Evolutionary conservation across 2,329 filamentous ascomycete species (phyloP), one percentile per base, ranked within the genome.

Genomic region (Nigrospora osmanthi): DNA sequence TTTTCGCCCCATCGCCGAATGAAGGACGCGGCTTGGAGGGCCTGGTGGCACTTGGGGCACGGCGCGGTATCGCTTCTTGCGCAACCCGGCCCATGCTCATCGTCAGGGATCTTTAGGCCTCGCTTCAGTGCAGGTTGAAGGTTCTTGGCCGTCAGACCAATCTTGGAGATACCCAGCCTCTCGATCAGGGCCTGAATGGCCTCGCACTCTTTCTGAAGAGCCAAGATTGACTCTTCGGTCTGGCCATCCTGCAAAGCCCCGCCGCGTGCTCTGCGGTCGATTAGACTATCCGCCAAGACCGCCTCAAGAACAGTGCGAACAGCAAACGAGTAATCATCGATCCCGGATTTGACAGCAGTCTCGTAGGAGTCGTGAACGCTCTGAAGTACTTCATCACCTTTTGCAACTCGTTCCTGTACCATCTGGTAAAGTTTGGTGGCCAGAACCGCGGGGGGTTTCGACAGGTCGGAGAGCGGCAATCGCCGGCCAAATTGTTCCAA

Each of bases 341-440:
- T 43, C 5, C 51, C 43, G 2, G 53, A 43, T 42, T 58, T 57
- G 5, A 52, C 46, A 9, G 54, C 45, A 5, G 44, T 47, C 45
- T 61, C 59, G 43, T 58, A 61, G 19, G 51, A 44, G 14, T 47
- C 39, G 28, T 62, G 59, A 40, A 61, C 44, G 28, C 54, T 34
- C 52, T 42, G 50, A 48, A 39, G 50, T 46, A 19, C 57, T 36
- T 50, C 43, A 12, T 59, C 51, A 9, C 54, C 53, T 38, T 60
- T 62, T 19, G 43, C 50, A 11, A 52, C 48, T 10, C 60, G 54
- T n/a, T 51, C 48, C 14, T 47, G 46, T 11, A 59, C 50, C 34
- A 56, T 54, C 15, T 53, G 49, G 38, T 55, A 49, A 31, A 57
- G 54, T 31, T 57, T 52, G 15, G 54, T 40, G 31, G 54, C 15